These are phyloP conservation scores for Melastoma candidum DNA, from an alignment of 441 rosid genomes.

Conservation along the genomic window DNA sequence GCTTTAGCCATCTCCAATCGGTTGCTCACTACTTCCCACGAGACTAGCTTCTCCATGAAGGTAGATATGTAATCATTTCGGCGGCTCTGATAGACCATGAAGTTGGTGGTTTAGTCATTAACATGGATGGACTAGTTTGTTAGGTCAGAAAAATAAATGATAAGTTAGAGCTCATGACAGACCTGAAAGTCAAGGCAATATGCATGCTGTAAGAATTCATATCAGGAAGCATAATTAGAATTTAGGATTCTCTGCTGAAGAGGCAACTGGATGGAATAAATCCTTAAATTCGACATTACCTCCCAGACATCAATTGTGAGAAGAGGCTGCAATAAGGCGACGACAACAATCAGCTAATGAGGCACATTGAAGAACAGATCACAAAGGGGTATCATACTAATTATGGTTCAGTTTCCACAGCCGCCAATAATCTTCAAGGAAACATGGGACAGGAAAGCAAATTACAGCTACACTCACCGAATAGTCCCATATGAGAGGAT, in stretches of 20 bases:
- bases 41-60: conserved; percentile 71
- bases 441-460: background rate
- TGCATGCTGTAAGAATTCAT: conserved; percentile 55
- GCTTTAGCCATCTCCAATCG: conserved; percentile 65
- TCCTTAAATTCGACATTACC: conserved; percentile 30
- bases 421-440: background rate
- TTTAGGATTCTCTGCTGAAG: background rate
- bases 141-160: background rate
- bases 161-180: background rate
- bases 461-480: conserved; percentile 2
- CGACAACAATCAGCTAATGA: conserved; percentile 17
- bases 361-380: conserved; percentile 1
- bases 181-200: conserved; percentile 94
- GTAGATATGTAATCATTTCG: conserved; percentile 55
- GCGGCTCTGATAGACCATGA: conserved; percentile 36
- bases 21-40: conserved; percentile 73
- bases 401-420: background rate
- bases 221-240: conserved; percentile 11
- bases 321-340: conserved; percentile 62
- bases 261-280: background rate
- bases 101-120: background rate
- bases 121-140: background rate
- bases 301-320: conserved; percentile 94
- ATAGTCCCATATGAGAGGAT: conserved; percentile 87
- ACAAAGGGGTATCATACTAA: background rate